phyloP scores from a whole-genome alignment of 139 green algal species.

The Ettlia oleoabundans region DNA sequence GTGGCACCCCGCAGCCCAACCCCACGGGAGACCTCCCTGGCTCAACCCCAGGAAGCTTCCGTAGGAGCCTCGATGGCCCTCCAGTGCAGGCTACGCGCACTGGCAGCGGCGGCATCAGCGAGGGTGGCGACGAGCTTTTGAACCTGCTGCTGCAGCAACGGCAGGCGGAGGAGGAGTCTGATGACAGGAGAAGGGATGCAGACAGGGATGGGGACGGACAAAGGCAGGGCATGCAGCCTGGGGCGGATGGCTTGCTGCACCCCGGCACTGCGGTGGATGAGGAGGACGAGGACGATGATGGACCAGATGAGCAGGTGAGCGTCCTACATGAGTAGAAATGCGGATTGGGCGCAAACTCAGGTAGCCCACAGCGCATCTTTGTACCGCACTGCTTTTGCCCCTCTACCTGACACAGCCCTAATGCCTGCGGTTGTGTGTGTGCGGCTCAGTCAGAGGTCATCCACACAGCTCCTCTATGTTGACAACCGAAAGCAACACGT shows the following conservation, averaged over 20 bases:
- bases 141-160: conserved; percentile 43
- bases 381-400: not conserved
- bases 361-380: no score
- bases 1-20: not conserved
- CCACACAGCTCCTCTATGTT: no score
- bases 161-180: not conserved
- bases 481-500: no score
- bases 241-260: not conserved
- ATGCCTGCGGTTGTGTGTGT: no score
- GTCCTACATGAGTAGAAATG: not conserved
- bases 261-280: not conserved
- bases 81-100: not conserved
- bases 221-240: not conserved
- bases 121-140: conserved; percentile 44
- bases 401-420: not conserved
- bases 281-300: no score
- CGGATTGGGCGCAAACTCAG: no score
- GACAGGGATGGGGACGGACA: not conserved
- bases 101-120: not conserved
- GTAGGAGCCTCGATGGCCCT: not conserved
- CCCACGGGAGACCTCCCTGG: not conserved
- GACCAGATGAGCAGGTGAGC: conserved; percentile 33
- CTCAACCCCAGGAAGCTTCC: not conserved
- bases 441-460: no score
- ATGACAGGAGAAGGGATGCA: not conserved